Conservation (phyloP, 495 filamentous ascomycete genomes). For the Xylaria palmicola region DNA sequence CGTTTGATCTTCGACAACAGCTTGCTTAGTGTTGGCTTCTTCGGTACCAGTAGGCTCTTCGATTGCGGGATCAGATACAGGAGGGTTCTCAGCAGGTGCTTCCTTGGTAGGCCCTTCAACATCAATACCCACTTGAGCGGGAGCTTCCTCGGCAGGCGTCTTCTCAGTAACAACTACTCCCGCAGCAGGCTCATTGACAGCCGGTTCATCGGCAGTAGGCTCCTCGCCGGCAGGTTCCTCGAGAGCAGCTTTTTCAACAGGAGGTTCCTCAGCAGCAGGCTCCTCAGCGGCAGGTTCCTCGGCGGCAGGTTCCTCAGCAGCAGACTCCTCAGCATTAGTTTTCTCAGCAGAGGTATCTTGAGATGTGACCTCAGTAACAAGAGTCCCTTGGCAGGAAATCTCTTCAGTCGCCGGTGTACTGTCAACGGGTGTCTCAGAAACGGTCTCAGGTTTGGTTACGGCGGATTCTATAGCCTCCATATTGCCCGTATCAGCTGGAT, state of each 20-base stretch:
- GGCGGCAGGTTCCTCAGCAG: not conserved
- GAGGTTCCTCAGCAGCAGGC: not conserved
- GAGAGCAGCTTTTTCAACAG: not conserved
- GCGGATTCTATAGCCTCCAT: not conserved
- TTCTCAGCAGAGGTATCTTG: not conserved
- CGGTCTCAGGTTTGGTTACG: not conserved
- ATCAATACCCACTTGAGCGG: not conserved
- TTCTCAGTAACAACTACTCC: constrained; percentile 15
- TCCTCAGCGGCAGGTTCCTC: not conserved
- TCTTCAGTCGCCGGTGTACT: not conserved
- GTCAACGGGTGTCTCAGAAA: not conserved
- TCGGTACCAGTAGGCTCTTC: constrained; percentile 6
- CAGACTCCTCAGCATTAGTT: not conserved
- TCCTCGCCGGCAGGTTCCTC: not conserved
- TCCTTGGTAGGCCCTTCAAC: constrained; percentile 12
- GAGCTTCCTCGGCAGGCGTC: not conserved
- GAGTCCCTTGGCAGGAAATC: not conserved
- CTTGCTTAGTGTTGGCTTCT: constrained; percentile 6
- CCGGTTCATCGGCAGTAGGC: not conserved
- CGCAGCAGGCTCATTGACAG: not conserved
- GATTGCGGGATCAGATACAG: constrained; percentile 7
- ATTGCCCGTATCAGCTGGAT: not conserved
- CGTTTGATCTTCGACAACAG: not conserved
- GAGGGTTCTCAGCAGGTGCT: constrained; percentile 2
- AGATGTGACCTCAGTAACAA: not conserved